A percentile compares a stretch with the other conserved stretches of the same genome.
phyloP scores from a whole-genome alignment of 176 grass and related monocot genomes.

The Phragmites australis region DNA sequence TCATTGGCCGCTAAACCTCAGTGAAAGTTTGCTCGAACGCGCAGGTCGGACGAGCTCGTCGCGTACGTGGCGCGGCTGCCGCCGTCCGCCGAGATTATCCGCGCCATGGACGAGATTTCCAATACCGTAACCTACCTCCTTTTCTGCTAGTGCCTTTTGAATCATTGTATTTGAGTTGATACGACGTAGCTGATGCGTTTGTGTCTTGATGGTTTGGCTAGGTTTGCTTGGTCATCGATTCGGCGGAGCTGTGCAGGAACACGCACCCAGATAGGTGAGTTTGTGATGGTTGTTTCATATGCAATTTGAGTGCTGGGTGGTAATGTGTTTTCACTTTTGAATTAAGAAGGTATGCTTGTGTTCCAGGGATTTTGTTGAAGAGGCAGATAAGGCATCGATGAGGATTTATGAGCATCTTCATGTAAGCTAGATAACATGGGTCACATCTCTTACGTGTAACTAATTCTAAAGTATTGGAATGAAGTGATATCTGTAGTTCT shows the following conservation, averaged over 20 bases:
- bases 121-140: slow-evolving; percentile 51
- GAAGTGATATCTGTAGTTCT: background rate
- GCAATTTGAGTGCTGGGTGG: background rate
- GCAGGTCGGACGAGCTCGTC: slow-evolving; percentile 80
- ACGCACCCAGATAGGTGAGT: slow-evolving; percentile 83
- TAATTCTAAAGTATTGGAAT: background rate
- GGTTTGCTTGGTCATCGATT: slow-evolving; percentile 93
- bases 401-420: slow-evolving; percentile 92
- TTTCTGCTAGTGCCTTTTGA: background rate
- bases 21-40: slow-evolving; percentile 19
- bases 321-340: slow-evolving; percentile 15
- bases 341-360: slow-evolving; percentile 15
- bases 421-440: slow-evolving; percentile 43
- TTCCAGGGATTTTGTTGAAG: slow-evolving; percentile 78
- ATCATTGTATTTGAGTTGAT: background rate
- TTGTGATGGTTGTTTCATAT: background rate
- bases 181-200: background rate
- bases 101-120: slow-evolving; percentile 92
- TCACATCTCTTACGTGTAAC: background rate
- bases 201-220: slow-evolving; percentile 27
- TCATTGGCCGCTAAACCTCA: background rate
- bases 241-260: slow-evolving; percentile 83
- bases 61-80: slow-evolving; percentile 56
- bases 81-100: slow-evolving; percentile 65
- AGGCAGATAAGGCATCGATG: slow-evolving; percentile 85